Base-by-base conservation (phyloP, 257 asterid species). In the Solanum raphanifolium region DNA sequence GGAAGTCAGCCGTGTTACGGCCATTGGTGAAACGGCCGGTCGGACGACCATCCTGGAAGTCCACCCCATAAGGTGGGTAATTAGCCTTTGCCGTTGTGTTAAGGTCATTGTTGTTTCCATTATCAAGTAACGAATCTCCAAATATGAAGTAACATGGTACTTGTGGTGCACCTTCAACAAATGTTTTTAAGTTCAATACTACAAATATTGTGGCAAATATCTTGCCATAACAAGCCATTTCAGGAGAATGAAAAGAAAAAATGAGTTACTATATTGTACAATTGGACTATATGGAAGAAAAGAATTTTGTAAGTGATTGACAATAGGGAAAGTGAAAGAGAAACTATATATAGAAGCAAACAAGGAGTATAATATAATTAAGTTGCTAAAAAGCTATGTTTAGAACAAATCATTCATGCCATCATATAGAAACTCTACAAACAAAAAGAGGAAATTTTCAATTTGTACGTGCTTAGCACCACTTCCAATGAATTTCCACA, bases 101-200 rank as follows among this genome's bases (percentile, higher is more conserved):
- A 55, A 86, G 88, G 11, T 36, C 25, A 16, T 86, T 88, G 84
- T 88, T 88, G 34, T 88, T 88, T 18, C 90, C 90, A 88, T 79
- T 86, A 38, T 88, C 90, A 21, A 88, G 69, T 13, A 86, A 66
- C 13, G 88, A 88, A 52, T 88, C 88, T 21, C 90, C 88, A 66
- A 88, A 76, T 20, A 88, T 86, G 87, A 78, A 88, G 75, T 79
- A 88, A 11, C 90, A 88, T 7, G 90, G 90, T 18, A 88, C 88
- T 86, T 75, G 29, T 27, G 90, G 86, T 68, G 73, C 76, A 13
- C 90, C 75, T 13, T 87, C 6, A 46, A 46, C 85, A 15, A 43
- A 18, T 46, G 41, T 16, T 46, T 46, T 81, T 29, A 81, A 27
- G 68, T 46, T 81, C 18, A 81, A 29, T 4, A 46, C 27, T 29